Evolutionary conservation across 1,284 basidiomycete species (phyloP).

Genomic region (Sporisorium reilianum): DNA sequence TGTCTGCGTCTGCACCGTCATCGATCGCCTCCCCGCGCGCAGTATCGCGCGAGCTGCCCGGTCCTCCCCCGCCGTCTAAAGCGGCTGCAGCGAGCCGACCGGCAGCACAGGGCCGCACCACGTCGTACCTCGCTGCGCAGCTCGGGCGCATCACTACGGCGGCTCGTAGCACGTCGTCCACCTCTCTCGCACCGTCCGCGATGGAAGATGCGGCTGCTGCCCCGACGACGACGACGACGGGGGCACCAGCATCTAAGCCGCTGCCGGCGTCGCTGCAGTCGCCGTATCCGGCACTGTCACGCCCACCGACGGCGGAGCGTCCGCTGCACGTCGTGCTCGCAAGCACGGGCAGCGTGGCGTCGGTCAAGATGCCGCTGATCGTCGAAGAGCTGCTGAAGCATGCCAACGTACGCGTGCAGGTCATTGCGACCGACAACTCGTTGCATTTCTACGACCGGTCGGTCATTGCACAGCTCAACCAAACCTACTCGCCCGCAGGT

Average conservation of each 20-base stretch:
- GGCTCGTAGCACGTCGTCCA: neutral
- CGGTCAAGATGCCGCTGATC: constrained; percentile 91
- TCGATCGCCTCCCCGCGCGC: constrained; percentile 9
- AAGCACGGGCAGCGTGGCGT: constrained; percentile 91
- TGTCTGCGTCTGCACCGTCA: neutral
- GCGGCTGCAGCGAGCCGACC: neutral
- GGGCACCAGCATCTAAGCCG: neutral
- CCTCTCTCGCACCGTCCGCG: constrained; percentile 1
- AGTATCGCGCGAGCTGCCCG: constrained; percentile 27
- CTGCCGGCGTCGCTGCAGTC: constrained; percentile 60
- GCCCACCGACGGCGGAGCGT: constrained; percentile 47
- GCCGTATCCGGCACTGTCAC: constrained; percentile 44
- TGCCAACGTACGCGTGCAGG: constrained; percentile 80
- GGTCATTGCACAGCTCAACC: constrained; percentile 70
- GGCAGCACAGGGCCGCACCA: constrained; percentile 4
- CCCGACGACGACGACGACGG: too few relatives aligned
- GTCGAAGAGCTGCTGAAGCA: constrained; percentile 80
- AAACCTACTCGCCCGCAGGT: neutral
- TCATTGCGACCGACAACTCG: constrained; percentile 83
- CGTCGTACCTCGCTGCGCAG: constrained; percentile 16
- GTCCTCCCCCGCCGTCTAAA: constrained; percentile 35
- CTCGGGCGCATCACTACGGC: neutral
- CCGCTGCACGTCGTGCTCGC: constrained; percentile 80
- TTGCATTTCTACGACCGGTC: constrained; percentile 80
- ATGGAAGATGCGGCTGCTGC: neutral